Base-by-base conservation (phyloP, 2,329 filamentous ascomycete species). In the Emergomyces orientalis region DNA sequence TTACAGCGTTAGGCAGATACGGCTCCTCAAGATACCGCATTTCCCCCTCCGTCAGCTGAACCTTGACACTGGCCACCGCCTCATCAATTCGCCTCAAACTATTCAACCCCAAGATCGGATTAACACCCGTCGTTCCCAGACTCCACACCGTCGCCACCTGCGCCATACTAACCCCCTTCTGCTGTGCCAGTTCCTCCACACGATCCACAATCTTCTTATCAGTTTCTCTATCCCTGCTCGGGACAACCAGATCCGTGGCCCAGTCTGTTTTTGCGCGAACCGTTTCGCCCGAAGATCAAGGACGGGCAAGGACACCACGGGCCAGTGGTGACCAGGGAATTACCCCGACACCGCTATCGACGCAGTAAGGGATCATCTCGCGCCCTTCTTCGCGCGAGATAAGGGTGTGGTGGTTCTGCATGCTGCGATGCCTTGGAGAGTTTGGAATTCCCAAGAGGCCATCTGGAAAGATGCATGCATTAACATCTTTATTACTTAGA, bases 31-130 rank as follows among this genome's bases (percentile, higher is more conserved):
- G 72, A 67, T 84, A 86, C 61, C 79, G 77, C 65, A 83, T 79
- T 69, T 88, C 86, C 65, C 87, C 84, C 0, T 80, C 77, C 0
- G 78, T 82, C 64, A 89, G 71, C 54, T 77, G 71, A 45, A 81
- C 75, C 64, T 75, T 74, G 51, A 75, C 71, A 60, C 74, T 77
- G 49, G 77, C 74, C 22, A 86, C 76, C 1, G 84, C 83, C 75
- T 88, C 84, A 43, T 86, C 82, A 54, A 89, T 81, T n/a, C 86
- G 76, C 63, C 79, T 77, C 41, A 81, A 76, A 61, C 78, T 87
- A 65, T 79, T 82, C 67, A 88, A 77, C 0, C 87, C 86, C 61
- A 87, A 76, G n/a, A n/a, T n/a, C n/a, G n/a, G n/a, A n/a, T n/a
- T n/a, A n/a, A n/a, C n/a, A n/a, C n/a, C n/a, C n/a, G n/a, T n/a